Evolutionary conservation across 176 grass and related monocot genomes (phyloP), one percentile per base, ranked within the genome.

Genomic region (Bolboschoenus planiculmis): DNA sequence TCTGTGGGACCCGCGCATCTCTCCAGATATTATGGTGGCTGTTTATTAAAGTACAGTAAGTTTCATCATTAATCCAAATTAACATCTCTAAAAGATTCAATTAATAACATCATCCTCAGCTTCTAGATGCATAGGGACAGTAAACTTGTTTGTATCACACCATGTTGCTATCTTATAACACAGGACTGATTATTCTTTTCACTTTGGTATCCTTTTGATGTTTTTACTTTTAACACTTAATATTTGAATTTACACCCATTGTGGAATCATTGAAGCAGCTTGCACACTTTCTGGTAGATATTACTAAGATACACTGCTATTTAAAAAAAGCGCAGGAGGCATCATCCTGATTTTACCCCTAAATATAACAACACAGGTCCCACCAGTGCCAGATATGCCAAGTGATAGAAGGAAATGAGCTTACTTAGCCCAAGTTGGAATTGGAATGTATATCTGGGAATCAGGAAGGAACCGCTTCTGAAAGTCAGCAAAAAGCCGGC

Each of bases 21-120:
- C 92, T 93, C 91, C 92, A 93, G 76, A 95, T 95, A 78, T 95
- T 98, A 81, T 95, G 96, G 83, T 98, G 96, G 84, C 92, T 98
- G 90, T 26, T 50, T 31, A 50, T 24, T 11, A 57, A 58, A 40
- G 43, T 18, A 36, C 42, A 53, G 4, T 75, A 50, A 47, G 29
- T 59, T 51, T 79, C 78, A 80, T 8, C 30, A 74, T 6, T 30
- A 76, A 16, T 50, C 43, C 14, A 76, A 18, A 76, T 30, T 50
- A 7, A 76, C 51, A 4, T 29, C 23, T 18, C 44, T 50, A 30
- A 76, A 72, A 23, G 6, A 2, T 51, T 31, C 10, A 31, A 76
- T 51, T 50, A 51, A 76, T 51, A 46, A 39, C 10, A 46, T 39
- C 10, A 44, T 46, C 42, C 60, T 64, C 26, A 20, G 33, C 14